Conservation (phyloP, 352 stramenopile genomes). For the Globisporangium carolinianum region DNA sequence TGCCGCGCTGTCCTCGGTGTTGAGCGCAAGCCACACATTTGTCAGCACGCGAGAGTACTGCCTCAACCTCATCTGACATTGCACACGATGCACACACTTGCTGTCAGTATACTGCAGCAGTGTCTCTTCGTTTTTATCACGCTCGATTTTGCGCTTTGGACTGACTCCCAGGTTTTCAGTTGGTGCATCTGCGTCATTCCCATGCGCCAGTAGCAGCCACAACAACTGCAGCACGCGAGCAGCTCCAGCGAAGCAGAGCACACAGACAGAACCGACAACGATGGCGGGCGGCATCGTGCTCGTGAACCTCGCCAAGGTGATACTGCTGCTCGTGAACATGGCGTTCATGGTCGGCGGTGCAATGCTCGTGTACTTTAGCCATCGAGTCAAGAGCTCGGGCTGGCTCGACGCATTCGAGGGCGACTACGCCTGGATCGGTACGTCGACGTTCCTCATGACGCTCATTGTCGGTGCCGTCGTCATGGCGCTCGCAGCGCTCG, state of each 20-base stretch:
- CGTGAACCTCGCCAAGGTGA: slow-evolving; percentile 71
- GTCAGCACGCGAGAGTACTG: too few relatives aligned
- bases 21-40: too few relatives aligned
- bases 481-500: slow-evolving; percentile 51
- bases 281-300: slow-evolving; percentile 29
- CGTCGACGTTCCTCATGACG: slow-evolving; percentile 99
- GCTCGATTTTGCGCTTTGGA: too few relatives aligned
- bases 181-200: too few relatives aligned
- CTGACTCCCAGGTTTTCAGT: too few relatives aligned
- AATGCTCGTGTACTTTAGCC: slow-evolving; percentile 78
- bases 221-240: not conserved
- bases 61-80: too few relatives aligned
- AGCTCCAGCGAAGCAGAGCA: not conserved
- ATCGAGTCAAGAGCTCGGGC: slow-evolving; percentile 50
- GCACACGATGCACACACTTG: too few relatives aligned
- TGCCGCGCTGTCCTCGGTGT: too few relatives aligned
- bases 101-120: too few relatives aligned
- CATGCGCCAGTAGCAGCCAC: not conserved
- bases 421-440: slow-evolving; percentile 97
- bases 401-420: slow-evolving; percentile 72
- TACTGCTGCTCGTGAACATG: slow-evolving; percentile 82
- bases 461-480: slow-evolving; percentile 98
- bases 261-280: not conserved
- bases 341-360: slow-evolving; percentile 69
- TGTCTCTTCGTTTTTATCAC: too few relatives aligned